phyloP scores from a whole-genome alignment of 495 filamentous ascomycete genomes.

The Annulohypoxylon nitens region DNA sequence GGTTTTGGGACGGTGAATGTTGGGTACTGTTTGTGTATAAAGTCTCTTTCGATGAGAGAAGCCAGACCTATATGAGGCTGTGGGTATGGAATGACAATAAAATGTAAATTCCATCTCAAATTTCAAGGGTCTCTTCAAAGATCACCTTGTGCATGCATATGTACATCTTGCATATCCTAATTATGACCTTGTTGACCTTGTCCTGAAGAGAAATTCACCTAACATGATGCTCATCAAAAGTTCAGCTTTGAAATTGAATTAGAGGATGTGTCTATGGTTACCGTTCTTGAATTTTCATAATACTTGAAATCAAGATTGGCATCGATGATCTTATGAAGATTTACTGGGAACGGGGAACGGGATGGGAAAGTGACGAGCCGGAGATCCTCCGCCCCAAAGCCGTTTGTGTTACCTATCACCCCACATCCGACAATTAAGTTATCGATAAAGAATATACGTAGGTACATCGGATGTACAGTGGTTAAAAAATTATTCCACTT shows the following conservation, averaged over 20 bases:
- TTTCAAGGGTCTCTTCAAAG: slow-evolving; percentile 1
- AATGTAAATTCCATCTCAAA: slow-evolving; percentile 15
- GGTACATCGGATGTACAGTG: neutral
- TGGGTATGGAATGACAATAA: slow-evolving; percentile 15
- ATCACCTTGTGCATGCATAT: neutral
- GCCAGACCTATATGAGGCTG: neutral
- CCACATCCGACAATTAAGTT: neutral
- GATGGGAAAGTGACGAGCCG: neutral
- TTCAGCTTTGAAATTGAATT: neutral
- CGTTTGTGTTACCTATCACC: neutral
- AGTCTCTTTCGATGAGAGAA: neutral
- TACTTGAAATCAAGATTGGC: too few species aligned
- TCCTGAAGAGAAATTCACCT: neutral
- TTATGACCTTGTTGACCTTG: neutral
- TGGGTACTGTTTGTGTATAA: slow-evolving; percentile 23
- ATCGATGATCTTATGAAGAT: neutral
- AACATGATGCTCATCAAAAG: neutral
- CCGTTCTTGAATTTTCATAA: neutral
- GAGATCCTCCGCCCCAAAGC: neutral
- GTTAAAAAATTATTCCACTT: slow-evolving; percentile 18
- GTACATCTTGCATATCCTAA: neutral
- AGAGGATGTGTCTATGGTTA: neutral
- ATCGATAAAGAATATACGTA: neutral
- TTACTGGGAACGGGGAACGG: neutral
- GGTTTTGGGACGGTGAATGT: neutral